These are phyloP conservation scores for Rhynchospora tenuis DNA, from an alignment of 176 grass and related monocot genomes.

Conservation along the genomic window DNA sequence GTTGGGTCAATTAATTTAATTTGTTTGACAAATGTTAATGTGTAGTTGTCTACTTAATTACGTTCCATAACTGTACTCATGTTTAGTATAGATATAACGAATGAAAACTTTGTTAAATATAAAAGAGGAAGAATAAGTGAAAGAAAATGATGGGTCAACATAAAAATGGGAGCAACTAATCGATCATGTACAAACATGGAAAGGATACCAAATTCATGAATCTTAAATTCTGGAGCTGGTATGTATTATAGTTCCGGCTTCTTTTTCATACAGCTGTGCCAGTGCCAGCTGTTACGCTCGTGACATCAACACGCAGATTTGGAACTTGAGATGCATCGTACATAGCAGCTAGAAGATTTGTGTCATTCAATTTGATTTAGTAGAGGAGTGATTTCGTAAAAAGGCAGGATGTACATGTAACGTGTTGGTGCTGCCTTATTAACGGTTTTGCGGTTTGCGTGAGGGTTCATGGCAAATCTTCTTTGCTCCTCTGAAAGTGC, in stretches of 20 bases:
- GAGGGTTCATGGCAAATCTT: neutral
- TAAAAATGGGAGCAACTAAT: slow-evolving; percentile 11
- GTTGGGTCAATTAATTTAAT: neutral
- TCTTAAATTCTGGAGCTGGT: neutral
- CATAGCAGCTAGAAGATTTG: no score
- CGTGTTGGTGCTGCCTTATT: neutral
- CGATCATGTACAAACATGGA: neutral
- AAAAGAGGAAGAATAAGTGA: neutral
- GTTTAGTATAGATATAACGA: neutral
- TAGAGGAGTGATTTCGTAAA: neutral
- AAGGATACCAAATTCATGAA: neutral
- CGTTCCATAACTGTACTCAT: neutral
- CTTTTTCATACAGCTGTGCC: neutral
- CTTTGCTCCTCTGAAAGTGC: neutral
- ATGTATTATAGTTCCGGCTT: neutral
- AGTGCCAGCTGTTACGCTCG: neutral
- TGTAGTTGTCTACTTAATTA: neutral
- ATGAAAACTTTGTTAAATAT: neutral
- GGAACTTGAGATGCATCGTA: neutral
- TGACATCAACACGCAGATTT: neutral
- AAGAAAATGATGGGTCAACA: slow-evolving; percentile 3
- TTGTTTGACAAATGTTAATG: neutral
- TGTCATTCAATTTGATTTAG: neutral
- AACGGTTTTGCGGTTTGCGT: neutral
- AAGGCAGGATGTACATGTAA: neutral